phyloP scores from a whole-genome alignment of 805 yeast genomes.

The Schwanniomyces yamadae region DNA sequence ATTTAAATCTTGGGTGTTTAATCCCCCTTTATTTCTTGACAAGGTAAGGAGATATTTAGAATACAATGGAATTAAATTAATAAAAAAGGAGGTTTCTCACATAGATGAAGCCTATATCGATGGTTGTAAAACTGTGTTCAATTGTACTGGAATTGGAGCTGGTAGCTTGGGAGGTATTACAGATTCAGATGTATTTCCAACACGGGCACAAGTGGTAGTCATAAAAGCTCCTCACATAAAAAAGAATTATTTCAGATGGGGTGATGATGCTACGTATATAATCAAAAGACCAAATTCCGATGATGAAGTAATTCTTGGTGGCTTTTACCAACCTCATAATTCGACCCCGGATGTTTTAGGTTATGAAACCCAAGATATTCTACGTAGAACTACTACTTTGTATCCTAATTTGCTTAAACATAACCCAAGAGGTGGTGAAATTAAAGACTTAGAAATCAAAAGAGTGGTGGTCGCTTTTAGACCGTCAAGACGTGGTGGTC shows the following conservation, averaged over 20 bases:
- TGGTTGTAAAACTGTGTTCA: slow-evolving; percentile 16
- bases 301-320: slow-evolving; percentile 56
- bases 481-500: slow-evolving; percentile 76
- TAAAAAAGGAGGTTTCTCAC: slow-evolving; percentile 9
- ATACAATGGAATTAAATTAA: slow-evolving; percentile 12
- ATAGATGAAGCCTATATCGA: slow-evolving; percentile 16
- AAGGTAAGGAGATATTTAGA: slow-evolving; percentile 11
- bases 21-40: slow-evolving; percentile 19
- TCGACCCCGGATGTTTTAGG: slow-evolving; percentile 61
- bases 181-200: slow-evolving; percentile 17
- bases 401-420: slow-evolving; percentile 49
- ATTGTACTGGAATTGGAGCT: slow-evolving; percentile 28
- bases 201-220: slow-evolving; percentile 28
- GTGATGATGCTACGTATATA: slow-evolving; percentile 19
- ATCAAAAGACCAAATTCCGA: slow-evolving; percentile 23
- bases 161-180: slow-evolving; percentile 16
- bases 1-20: slow-evolving; percentile 15
- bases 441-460: slow-evolving; percentile 49
- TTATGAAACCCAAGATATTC: slow-evolving; percentile 59
- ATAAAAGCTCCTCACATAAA: slow-evolving; percentile 24
- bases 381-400: slow-evolving; percentile 54
- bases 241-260: slow-evolving; percentile 20
- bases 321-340: slow-evolving; percentile 62
- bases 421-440: slow-evolving; percentile 29
- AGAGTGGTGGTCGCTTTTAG: slow-evolving; percentile 73